Percentiles rank a stretch among this genome's conserved stretches.
phyloP scores from a whole-genome alignment of 2,329 filamentous ascomycete species.

The Fusarium phyllophilum region DNA sequence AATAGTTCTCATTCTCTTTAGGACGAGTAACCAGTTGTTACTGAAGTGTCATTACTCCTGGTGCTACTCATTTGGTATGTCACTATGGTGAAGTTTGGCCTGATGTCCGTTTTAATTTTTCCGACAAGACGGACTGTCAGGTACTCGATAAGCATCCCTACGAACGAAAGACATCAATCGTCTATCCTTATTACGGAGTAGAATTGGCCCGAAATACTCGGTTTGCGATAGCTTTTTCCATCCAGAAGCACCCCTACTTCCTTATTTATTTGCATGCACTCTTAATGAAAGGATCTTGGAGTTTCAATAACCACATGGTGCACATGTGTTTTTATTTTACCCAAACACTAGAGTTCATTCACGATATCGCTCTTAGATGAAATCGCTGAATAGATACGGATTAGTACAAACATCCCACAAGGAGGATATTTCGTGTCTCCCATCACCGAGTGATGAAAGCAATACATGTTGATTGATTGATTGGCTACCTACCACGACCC shows the following conservation, averaged over 20 bases:
- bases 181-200: not conserved
- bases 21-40: not conserved
- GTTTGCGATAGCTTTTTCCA: not conserved
- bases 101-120: conserved; percentile 6
- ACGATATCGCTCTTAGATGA: not conserved
- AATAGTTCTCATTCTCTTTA: not conserved
- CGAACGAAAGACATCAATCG: not conserved
- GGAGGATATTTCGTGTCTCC: not conserved
- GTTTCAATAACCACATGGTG: not conserved
- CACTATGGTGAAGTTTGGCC: conserved; percentile 10
- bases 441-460: not conserved
- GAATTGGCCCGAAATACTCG: not conserved
- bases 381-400: not conserved
- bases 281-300: not conserved
- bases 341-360: not conserved
- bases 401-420: not conserved
- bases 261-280: not conserved
- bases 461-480: conserved; percentile 36
- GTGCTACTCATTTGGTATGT: not conserved
- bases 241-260: not conserved
- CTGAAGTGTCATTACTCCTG: not conserved
- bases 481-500: conserved; percentile 31
- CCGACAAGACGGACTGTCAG: conserved; percentile 23
- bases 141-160: conserved; percentile 1
- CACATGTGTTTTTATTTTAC: not conserved